phyloP scores from a whole-genome alignment of 2,329 filamentous ascomycete species.

The Diaporthe eres region DNA sequence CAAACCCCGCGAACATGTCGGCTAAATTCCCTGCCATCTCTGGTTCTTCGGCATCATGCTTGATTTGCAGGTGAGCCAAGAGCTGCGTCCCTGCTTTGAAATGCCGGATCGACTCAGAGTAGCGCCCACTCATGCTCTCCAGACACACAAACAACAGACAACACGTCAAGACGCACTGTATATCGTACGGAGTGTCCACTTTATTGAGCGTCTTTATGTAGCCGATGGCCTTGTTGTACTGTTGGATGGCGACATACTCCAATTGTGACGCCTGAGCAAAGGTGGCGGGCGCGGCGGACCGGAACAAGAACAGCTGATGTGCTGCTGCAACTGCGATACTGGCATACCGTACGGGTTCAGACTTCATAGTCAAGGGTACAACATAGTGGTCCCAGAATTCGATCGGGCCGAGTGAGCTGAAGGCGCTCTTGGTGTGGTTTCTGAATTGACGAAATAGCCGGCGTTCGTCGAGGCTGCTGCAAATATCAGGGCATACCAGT shows the following conservation, averaged over 20 bases:
- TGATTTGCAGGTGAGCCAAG: not conserved
- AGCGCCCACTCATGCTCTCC: constrained; percentile 16
- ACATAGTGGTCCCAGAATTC: not conserved
- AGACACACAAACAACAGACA: constrained; percentile 10
- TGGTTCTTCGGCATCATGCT: not conserved
- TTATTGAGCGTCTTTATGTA: not conserved
- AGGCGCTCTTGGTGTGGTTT: constrained; percentile 4
- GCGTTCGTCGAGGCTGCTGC: not conserved
- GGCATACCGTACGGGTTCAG: not conserved
- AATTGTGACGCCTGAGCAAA: not conserved
- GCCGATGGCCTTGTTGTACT: constrained; percentile 10
- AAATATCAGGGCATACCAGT: not conserved
- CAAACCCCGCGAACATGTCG: constrained; percentile 2
- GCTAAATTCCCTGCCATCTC: not conserved
- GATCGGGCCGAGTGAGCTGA: constrained; percentile 3
- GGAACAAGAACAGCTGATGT: not conserved
- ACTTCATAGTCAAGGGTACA: not conserved
- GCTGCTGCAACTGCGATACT: constrained; percentile 5
- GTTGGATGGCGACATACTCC: not conserved
- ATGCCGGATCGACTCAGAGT: constrained; percentile 2
- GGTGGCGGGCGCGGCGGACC: not conserved
- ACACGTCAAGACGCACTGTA: not conserved
- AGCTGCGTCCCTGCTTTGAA: not conserved
- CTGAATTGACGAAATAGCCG: not conserved
- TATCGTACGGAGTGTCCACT: not conserved